A percentile compares a stretch with the other conserved stretches of the same genome.
These are phyloP conservation scores for Nothopassalora personata DNA, from an alignment of 2,329 filamentous ascomycete species.

Conservation along the genomic window DNA sequence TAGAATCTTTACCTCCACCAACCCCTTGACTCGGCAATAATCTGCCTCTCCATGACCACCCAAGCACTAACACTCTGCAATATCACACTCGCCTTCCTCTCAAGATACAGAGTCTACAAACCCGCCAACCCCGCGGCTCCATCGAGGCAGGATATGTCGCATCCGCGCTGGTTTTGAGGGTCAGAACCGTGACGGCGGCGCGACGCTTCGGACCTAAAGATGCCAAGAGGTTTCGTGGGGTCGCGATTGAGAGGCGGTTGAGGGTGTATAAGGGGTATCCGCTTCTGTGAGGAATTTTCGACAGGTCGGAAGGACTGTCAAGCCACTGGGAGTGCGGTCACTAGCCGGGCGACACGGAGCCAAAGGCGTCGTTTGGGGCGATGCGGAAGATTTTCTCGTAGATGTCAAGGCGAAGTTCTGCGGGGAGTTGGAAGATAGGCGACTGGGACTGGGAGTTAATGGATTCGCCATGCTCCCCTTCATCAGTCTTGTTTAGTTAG, in stretches of 20 bases:
- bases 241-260: not conserved
- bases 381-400: slow-evolving; percentile 38
- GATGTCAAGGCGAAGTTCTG: slow-evolving; percentile 58
- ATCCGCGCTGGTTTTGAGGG: not conserved
- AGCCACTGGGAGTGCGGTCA: slow-evolving; percentile 36
- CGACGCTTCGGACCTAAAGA: not conserved
- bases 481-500: not conserved
- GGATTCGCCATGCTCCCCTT: not conserved
- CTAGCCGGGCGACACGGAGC: slow-evolving; percentile 10
- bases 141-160: not conserved
- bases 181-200: not conserved
- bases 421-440: slow-evolving; percentile 47
- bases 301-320: slow-evolving; percentile 40
- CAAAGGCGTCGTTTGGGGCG: slow-evolving; percentile 22
- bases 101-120: not conserved
- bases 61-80: not conserved
- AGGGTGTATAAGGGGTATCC: slow-evolving; percentile 39
- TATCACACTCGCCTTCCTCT: not conserved
- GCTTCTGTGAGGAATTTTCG: slow-evolving; percentile 40
- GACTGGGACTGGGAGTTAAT: slow-evolving; percentile 14
- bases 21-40: not conserved
- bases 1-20: not conserved
- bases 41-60: not conserved
- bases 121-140: not conserved
- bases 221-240: not conserved